A percentile compares a stretch with the other conserved stretches of the same genome.
These are phyloP conservation scores for Coix lacrymajobi DNA, from an alignment of 176 grass and related monocot genomes.

Conservation along the genomic window DNA sequence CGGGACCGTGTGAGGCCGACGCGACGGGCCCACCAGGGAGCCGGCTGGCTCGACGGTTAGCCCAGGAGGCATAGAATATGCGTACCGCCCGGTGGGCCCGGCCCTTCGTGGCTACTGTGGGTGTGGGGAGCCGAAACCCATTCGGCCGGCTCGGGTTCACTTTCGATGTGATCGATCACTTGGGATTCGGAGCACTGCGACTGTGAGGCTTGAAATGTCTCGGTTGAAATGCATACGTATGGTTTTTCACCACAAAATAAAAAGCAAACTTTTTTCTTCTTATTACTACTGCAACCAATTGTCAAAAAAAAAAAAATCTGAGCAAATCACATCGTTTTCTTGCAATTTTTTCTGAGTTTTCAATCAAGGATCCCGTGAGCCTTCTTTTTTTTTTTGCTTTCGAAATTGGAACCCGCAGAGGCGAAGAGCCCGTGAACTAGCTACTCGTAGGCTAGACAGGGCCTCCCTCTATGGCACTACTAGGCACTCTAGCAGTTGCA, in stretches of 20 bases:
- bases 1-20: not conserved
- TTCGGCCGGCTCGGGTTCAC: not conserved
- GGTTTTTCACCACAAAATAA: not conserved
- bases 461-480: no score
- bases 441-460: not conserved
- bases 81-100: not conserved
- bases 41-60: not conserved
- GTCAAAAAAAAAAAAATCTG: not conserved
- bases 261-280: not conserved
- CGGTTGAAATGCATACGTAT: not conserved
- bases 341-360: not conserved
- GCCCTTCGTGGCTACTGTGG: not conserved
- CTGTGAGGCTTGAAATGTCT: not conserved
- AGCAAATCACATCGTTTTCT: not conserved
- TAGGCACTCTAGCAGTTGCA: not conserved
- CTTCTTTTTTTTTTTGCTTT: not conserved
- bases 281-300: not conserved
- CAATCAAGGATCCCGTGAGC: not conserved
- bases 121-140: not conserved
- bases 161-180: not conserved
- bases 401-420: not conserved
- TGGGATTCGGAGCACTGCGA: not conserved
- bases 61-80: slow-evolving; percentile 2
- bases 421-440: slow-evolving; percentile 4
- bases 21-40: not conserved